Percentiles rank a stretch among this genome's conserved stretches.
Conservation (phyloP, 495 filamentous ascomycete species). For the Aspergillus leporis region DNA sequence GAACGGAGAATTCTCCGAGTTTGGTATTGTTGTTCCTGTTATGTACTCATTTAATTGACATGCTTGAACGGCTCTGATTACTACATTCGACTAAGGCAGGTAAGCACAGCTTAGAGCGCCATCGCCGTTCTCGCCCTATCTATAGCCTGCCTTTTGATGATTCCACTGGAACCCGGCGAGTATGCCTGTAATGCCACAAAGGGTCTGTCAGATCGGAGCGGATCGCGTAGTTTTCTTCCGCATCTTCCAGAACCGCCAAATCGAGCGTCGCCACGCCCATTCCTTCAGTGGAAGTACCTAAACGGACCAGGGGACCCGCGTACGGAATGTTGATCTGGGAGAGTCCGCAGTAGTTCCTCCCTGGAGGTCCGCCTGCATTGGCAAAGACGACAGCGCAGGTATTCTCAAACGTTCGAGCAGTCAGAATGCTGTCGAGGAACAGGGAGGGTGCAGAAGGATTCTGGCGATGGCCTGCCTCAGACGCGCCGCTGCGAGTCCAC, state of each 20-base stretch:
- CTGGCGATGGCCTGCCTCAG: not conserved
- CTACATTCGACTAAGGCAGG: too few species aligned
- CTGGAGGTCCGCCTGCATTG: constrained; percentile 6
- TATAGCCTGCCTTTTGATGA: constrained; percentile 2
- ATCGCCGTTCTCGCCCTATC: not conserved
- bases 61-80: too few species aligned
- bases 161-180: not conserved
- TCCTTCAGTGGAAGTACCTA: constrained; percentile 3
- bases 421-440: constrained; percentile 1
- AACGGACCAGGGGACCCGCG: not conserved
- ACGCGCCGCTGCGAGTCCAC: constrained; percentile 44
- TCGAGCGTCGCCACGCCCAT: constrained; percentile 7
- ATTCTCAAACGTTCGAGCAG: constrained; percentile 8
- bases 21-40: too few species aligned
- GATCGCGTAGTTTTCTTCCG: constrained; percentile 5
- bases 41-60: too few species aligned
- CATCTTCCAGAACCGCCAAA: constrained; percentile 2
- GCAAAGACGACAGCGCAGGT: constrained; percentile 8
- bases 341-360: constrained; percentile 6
- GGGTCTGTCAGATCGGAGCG: constrained; percentile 1
- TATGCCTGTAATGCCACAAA: constrained; percentile 9
- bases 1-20: too few species aligned
- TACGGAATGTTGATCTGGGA: constrained; percentile 11
- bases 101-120: too few species aligned
- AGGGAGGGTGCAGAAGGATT: not conserved